Evolutionary conservation across 1,284 basidiomycete species (phyloP).

Genomic region (Wallemia ichthyophaga): DNA sequence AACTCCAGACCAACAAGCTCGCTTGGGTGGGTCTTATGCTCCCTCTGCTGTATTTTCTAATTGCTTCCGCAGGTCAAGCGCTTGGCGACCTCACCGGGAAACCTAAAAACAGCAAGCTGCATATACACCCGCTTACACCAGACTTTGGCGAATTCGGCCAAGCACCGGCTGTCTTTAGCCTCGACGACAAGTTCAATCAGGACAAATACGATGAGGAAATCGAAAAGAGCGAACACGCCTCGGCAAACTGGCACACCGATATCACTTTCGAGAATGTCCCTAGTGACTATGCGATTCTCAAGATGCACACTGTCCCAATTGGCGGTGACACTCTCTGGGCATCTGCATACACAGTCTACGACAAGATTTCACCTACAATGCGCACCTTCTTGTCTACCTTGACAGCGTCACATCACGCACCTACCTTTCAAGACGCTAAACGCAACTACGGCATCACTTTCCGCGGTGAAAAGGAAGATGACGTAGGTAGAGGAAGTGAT

Average conservation of each 20-base stretch:
- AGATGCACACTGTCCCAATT: background rate
- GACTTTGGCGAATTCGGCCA: conserved; percentile 6
- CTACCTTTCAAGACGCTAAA: conserved; percentile 3
- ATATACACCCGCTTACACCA: conserved; percentile 10
- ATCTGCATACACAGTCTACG: conserved; percentile 9
- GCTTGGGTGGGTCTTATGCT: background rate
- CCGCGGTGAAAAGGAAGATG: background rate
- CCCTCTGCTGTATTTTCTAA: too few species aligned
- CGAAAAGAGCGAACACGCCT: conserved; percentile 2
- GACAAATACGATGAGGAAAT: background rate
- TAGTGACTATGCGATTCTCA: conserved; percentile 7
- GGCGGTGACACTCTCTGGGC: conserved; percentile 5
- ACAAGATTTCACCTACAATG: conserved; percentile 6
- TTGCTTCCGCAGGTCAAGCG: conserved; percentile 5
- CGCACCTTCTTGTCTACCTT: conserved; percentile 4
- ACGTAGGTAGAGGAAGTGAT: background rate
- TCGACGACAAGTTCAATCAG: conserved; percentile 2
- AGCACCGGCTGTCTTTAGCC: conserved; percentile 7
- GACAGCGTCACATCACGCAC: conserved; percentile 1
- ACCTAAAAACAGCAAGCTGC: conserved; percentile 6
- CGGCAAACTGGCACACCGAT: conserved; percentile 5
- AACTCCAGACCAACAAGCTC: background rate
- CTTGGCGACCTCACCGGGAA: conserved; percentile 8
- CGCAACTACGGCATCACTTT: background rate
- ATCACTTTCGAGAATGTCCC: conserved; percentile 10